Conservation (phyloP, 768 basidiomycete species). For the Hypsizygus marmoreus region DNA sequence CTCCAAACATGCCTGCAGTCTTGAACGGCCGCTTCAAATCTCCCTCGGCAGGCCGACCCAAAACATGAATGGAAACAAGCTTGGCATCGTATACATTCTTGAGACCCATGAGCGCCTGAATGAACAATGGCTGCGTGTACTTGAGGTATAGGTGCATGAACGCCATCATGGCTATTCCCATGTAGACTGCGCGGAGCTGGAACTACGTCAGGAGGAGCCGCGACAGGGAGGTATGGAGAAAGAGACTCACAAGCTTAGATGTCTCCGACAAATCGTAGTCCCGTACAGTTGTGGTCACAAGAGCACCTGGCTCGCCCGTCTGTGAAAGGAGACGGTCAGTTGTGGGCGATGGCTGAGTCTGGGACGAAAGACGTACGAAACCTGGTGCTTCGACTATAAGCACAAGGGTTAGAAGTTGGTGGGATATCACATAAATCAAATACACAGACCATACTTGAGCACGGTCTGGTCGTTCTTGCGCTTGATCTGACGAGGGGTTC, state of each 20-base stretch:
- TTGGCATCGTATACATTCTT: constrained; percentile 90
- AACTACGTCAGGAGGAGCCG: background rate
- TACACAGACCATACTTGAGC: constrained; percentile 79
- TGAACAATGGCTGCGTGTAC: constrained; percentile 95
- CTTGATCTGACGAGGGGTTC: constrained; percentile 64
- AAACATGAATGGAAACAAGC: constrained; percentile 77
- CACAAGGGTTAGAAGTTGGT: constrained; percentile 9
- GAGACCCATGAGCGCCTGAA: constrained; percentile 93
- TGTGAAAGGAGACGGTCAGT: constrained; percentile 22
- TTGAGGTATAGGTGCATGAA: constrained; percentile 94
- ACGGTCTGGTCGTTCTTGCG: constrained; percentile 94
- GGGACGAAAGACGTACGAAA: constrained; percentile 49
- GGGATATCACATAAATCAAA: background rate
- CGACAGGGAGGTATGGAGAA: background rate
- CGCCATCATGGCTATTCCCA: constrained; percentile 83
- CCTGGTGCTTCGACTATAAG: constrained; percentile 70
- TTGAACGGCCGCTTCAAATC: constrained; percentile 93
- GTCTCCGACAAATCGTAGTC: constrained; percentile 94
- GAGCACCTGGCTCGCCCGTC: constrained; percentile 67
- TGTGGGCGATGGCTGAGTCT: background rate
- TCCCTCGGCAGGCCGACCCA: constrained; percentile 79
- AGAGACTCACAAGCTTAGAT: constrained; percentile 67
- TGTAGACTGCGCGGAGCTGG: constrained; percentile 66
- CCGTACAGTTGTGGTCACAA: constrained; percentile 87
- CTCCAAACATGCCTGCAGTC: constrained; percentile 69